A percentile compares a stretch with the other conserved stretches of the same genome.
phyloP scores from a whole-genome alignment of 345 rosid species.

The Pistacia vera region DNA sequence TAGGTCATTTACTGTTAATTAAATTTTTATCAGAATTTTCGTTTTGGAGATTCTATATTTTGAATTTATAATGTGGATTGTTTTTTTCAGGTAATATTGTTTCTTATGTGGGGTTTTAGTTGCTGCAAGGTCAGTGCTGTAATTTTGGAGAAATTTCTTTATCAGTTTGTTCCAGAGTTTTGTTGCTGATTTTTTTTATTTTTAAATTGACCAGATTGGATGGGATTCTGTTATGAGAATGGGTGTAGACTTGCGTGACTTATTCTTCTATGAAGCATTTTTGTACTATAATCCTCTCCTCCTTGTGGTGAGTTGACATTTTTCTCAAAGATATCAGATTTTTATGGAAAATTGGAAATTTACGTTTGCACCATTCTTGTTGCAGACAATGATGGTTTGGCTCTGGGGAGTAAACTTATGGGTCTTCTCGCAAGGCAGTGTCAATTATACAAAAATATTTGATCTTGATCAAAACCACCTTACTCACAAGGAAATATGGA shows the following conservation, averaged over 20 bases:
- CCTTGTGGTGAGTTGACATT: slow-evolving; percentile 67
- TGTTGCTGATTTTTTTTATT: neutral
- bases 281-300: slow-evolving; percentile 95
- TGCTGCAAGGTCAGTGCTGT: slow-evolving; percentile 80
- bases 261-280: slow-evolving; percentile 88
- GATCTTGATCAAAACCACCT: slow-evolving; percentile 87
- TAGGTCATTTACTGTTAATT: neutral
- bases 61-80: neutral
- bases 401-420: slow-evolving; percentile 93
- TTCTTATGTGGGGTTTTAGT: slow-evolving; percentile 81
- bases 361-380: neutral
- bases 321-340: slow-evolving; percentile 13
- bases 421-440: slow-evolving; percentile 81
- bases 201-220: slow-evolving; percentile 56
- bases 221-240: slow-evolving; percentile 99
- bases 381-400: slow-evolving; percentile 95
- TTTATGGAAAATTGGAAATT: neutral
- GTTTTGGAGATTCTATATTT: neutral
- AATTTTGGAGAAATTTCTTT: neutral
- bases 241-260: slow-evolving; percentile 77
- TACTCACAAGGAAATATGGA: slow-evolving; percentile 88
- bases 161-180: neutral
- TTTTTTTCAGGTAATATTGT: slow-evolving; percentile 67
- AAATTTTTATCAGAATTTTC: neutral
- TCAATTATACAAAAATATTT: slow-evolving; percentile 73